Conservation (phyloP, 2,329 filamentous ascomycete genomes). For the Scedosporium minutisporum region DNA sequence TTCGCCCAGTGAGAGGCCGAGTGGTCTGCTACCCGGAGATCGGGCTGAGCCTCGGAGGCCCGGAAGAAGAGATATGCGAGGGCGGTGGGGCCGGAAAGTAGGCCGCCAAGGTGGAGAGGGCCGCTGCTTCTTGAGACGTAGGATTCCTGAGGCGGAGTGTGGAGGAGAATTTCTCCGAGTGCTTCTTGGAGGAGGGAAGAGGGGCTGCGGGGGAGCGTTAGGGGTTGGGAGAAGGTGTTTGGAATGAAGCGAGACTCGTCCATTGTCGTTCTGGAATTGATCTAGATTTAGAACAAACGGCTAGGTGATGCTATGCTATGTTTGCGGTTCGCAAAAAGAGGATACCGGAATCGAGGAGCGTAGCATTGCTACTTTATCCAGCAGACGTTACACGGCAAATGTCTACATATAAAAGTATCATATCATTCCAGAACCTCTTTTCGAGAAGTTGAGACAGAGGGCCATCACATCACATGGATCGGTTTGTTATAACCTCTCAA, state of each 20-base stretch:
- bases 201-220: slow-evolving; percentile 18
- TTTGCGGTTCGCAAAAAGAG: background rate
- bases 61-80: slow-evolving; percentile 46
- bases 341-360: no score
- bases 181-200: slow-evolving; percentile 20
- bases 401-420: background rate
- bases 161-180: slow-evolving; percentile 25
- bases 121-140: slow-evolving; percentile 16
- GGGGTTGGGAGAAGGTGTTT: slow-evolving; percentile 20
- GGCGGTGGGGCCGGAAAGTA: slow-evolving; percentile 44
- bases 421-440: background rate
- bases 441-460: no score
- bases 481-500: no score
- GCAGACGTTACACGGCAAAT: background rate
- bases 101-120: slow-evolving; percentile 22
- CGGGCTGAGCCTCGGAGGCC: slow-evolving; percentile 32
- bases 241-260: slow-evolving; percentile 18
- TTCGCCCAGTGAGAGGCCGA: slow-evolving; percentile 34
- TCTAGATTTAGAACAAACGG: no score
- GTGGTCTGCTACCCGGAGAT: slow-evolving; percentile 31
- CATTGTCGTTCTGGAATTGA: background rate
- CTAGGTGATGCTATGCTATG: background rate
- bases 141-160: slow-evolving; percentile 23
- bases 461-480: no score
- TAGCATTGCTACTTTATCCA: background rate